These are phyloP conservation scores for Backusella parvicylindrica DNA, from an alignment of 192 early-diverging fungal genomes.

Conservation along the genomic window DNA sequence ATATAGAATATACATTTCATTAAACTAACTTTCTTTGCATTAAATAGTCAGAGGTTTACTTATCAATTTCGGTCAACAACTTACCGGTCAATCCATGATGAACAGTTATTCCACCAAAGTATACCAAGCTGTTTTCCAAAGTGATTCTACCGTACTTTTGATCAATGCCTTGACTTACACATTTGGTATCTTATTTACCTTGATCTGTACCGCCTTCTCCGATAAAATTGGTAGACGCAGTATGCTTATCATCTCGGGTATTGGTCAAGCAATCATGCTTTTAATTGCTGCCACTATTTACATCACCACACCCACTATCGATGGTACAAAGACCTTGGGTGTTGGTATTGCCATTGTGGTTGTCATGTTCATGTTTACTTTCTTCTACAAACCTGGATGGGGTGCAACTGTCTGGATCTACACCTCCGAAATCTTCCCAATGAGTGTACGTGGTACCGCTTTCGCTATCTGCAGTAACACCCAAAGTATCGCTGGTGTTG, in stretches of 20 bases:
- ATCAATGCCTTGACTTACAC: slow-evolving; percentile 23
- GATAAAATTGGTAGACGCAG: slow-evolving; percentile 13
- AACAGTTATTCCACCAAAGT: slow-evolving; percentile 24
- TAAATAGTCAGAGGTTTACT: slow-evolving; percentile 10
- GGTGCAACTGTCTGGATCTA: slow-evolving; percentile 63
- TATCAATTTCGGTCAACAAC: slow-evolving; percentile 28
- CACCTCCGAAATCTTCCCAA: slow-evolving; percentile 60
- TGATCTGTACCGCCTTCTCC: slow-evolving; percentile 4
- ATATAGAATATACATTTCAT: background rate
- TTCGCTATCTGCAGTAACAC: slow-evolving; percentile 49
- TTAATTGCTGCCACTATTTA: slow-evolving; percentile 17
- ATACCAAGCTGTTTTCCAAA: slow-evolving; percentile 14
- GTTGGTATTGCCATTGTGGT: slow-evolving; percentile 19
- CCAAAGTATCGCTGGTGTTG: slow-evolving; percentile 53
- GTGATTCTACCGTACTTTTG: slow-evolving; percentile 17
- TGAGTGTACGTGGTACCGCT: slow-evolving; percentile 55
- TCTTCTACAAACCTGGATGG: slow-evolving; percentile 56
- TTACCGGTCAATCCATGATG: slow-evolving; percentile 26
- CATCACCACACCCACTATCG: slow-evolving; percentile 3
- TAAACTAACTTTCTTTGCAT: background rate
- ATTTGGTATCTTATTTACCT: slow-evolving; percentile 26
- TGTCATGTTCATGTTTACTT: slow-evolving; percentile 45
- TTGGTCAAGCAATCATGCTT: slow-evolving; percentile 9
- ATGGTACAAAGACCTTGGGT: slow-evolving; percentile 10
- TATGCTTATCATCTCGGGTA: slow-evolving; percentile 5